These are phyloP conservation scores for Metschnikowia lochheadii DNA, from an alignment of 805 yeast genomes.

Conservation along the genomic window DNA sequence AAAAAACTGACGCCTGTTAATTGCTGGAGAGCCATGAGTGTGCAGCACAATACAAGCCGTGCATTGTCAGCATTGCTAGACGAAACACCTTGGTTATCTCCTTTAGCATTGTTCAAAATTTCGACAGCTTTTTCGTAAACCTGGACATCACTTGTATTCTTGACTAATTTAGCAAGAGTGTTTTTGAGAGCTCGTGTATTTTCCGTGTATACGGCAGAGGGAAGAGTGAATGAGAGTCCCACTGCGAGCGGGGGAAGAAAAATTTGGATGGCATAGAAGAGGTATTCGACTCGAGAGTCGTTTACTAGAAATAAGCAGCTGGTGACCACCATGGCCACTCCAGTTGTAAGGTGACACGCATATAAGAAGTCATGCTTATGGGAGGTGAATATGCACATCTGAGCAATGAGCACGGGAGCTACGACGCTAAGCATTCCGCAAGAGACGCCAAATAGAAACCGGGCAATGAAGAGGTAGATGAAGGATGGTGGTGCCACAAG, in stretches of 20 bases:
- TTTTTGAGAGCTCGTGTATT: neutral
- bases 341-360: conserved; percentile 1
- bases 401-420: conserved; percentile 11
- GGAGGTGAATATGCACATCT: conserved; percentile 8
- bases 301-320: neutral
- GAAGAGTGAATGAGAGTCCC: neutral
- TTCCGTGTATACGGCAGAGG: neutral
- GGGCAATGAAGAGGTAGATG: conserved; percentile 3
- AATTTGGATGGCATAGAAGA: neutral
- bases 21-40: conserved; percentile 31
- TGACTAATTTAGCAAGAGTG: neutral
- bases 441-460: conserved; percentile 6
- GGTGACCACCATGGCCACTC: neutral
- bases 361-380: conserved; percentile 3
- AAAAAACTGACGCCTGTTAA: conserved; percentile 32
- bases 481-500: conserved; percentile 1
- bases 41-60: conserved; percentile 16
- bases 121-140: neutral
- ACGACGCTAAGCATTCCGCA: conserved; percentile 11
- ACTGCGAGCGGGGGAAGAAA: neutral
- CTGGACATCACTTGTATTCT: neutral
- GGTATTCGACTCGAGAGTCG: neutral
- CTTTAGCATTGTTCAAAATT: neutral
- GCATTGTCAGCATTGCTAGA: neutral
- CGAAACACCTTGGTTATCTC: neutral